phyloP scores from a whole-genome alignment of 1,284 basidiomycete species.

The Tylopilus microsporus region DNA sequence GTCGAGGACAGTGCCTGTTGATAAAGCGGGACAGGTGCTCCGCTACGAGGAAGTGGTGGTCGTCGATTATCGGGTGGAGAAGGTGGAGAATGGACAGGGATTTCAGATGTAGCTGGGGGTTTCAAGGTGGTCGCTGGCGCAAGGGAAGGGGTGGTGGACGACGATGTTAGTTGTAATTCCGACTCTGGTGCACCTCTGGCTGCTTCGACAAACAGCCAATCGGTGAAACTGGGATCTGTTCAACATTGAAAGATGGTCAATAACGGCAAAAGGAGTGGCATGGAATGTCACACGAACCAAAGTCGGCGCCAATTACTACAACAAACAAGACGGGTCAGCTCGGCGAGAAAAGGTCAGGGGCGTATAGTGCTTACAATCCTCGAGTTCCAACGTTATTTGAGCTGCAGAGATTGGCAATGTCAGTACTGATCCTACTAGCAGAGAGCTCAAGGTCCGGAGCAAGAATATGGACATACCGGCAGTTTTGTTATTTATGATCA shows the following conservation, averaged over 20 bases:
- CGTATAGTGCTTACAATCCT: slow-evolving; percentile 61
- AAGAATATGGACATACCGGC: slow-evolving; percentile 47
- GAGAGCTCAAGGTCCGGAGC: not conserved
- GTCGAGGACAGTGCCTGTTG: slow-evolving; percentile 68
- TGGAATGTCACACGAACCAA: slow-evolving; percentile 44
- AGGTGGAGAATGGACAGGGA: slow-evolving; percentile 25
- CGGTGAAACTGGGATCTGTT: slow-evolving; percentile 70
- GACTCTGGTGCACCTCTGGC: slow-evolving; percentile 58
- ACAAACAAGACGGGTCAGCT: slow-evolving; percentile 18
- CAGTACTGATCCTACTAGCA: not conserved
- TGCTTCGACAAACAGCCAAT: slow-evolving; percentile 78
- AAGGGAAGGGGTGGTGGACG: slow-evolving; percentile 35
- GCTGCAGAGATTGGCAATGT: slow-evolving; percentile 40
- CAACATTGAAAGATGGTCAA: slow-evolving; percentile 2
- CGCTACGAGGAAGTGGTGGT: too few species aligned
- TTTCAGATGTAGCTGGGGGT: slow-evolving; percentile 21
- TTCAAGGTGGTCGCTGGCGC: slow-evolving; percentile 11
- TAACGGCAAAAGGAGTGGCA: slow-evolving; percentile 4
- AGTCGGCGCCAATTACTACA: slow-evolving; percentile 74
- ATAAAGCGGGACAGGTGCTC: slow-evolving; percentile 38
- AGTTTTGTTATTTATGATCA: slow-evolving; percentile 88
- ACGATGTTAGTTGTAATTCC: slow-evolving; percentile 33
- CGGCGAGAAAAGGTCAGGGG: slow-evolving; percentile 9
- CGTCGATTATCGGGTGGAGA: slow-evolving; percentile 35
- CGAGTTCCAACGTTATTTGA: slow-evolving; percentile 76